Percentiles rank a stretch among this genome's conserved stretches.
phyloP scores from a whole-genome alignment of 2,329 filamentous ascomycete species.

The Epichloe bromicola region DNA sequence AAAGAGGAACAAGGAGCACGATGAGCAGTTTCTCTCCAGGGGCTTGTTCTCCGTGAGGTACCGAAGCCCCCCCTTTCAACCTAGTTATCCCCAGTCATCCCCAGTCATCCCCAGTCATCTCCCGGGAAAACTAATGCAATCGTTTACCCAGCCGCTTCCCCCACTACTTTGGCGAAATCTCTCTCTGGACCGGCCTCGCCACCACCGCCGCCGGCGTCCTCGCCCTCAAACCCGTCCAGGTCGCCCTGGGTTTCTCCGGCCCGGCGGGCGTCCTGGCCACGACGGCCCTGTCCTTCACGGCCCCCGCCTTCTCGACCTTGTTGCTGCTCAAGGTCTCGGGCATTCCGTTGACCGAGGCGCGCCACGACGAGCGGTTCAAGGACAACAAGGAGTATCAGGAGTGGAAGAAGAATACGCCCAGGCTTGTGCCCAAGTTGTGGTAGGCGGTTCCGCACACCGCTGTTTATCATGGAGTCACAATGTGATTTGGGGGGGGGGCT shows the following conservation, averaged over 20 bases:
- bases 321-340: conserved; percentile 51
- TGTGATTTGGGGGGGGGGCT: too few species aligned
- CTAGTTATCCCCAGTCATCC: too few species aligned
- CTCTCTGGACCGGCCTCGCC: conserved; percentile 56
- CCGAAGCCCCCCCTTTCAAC: too few species aligned
- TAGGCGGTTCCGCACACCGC: conserved; percentile 6
- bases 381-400: conserved; percentile 51
- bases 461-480: not conserved
- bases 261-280: conserved; percentile 17
- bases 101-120: too few species aligned
- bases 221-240: conserved; percentile 37
- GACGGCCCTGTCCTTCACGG: conserved; percentile 36
- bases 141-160: conserved; percentile 34
- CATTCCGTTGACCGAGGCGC: conserved; percentile 52
- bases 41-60: conserved; percentile 47
- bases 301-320: conserved; percentile 52
- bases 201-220: conserved; percentile 44
- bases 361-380: conserved; percentile 54
- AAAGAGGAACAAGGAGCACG: conserved; percentile 51
- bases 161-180: conserved; percentile 62
- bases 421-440: conserved; percentile 49
- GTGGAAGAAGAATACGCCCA: conserved; percentile 55
- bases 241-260: conserved; percentile 42
- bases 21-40: conserved; percentile 50
- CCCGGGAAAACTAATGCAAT: too few species aligned